A percentile compares a stretch with the other conserved stretches of the same genome.
phyloP scores from a whole-genome alignment of 2,329 filamentous ascomycete species.

The Aspergillus piperis region DNA sequence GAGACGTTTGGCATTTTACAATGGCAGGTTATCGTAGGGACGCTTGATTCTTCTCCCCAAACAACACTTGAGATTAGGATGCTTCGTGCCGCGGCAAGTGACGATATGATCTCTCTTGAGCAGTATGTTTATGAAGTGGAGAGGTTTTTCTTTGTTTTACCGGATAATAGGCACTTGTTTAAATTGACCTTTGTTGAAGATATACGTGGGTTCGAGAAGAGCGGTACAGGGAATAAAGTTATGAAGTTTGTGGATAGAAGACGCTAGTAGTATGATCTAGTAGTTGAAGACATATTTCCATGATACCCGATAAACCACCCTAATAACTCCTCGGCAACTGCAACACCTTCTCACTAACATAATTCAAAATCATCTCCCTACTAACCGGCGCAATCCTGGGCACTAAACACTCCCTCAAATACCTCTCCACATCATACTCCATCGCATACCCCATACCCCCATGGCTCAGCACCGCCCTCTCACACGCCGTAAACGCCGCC shows the following conservation, averaged over 20 bases:
- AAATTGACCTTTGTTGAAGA: slow-evolving; percentile 16
- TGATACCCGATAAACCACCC: too few species aligned
- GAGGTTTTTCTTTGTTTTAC: neutral
- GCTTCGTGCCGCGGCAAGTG: slow-evolving; percentile 10
- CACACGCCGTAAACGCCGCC: slow-evolving; percentile 62
- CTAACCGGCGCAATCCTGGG: slow-evolving; percentile 62
- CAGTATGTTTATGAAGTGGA: neutral
- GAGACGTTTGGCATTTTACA: slow-evolving; percentile 38
- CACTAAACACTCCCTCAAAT: slow-evolving; percentile 60
- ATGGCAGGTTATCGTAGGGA: slow-evolving; percentile 45
- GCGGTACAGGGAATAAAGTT: slow-evolving; percentile 24
- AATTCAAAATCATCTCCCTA: slow-evolving; percentile 52
- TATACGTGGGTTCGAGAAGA: slow-evolving; percentile 19
- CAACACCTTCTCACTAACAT: slow-evolving; percentile 48
- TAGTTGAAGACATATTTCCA: too few species aligned
- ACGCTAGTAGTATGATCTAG: too few species aligned
- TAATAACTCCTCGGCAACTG: slow-evolving; percentile 47
- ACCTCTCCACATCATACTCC: slow-evolving; percentile 64
- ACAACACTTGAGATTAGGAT: slow-evolving; percentile 22
- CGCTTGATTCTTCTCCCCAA: neutral
- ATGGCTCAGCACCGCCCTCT: slow-evolving; percentile 58
- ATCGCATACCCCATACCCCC: slow-evolving; percentile 66
- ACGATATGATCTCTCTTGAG: neutral
- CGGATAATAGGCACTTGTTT: slow-evolving; percentile 13
- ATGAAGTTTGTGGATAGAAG: slow-evolving; percentile 22